Conservation (phyloP, 805 yeast species). For the Candida sakaeoensis region DNA sequence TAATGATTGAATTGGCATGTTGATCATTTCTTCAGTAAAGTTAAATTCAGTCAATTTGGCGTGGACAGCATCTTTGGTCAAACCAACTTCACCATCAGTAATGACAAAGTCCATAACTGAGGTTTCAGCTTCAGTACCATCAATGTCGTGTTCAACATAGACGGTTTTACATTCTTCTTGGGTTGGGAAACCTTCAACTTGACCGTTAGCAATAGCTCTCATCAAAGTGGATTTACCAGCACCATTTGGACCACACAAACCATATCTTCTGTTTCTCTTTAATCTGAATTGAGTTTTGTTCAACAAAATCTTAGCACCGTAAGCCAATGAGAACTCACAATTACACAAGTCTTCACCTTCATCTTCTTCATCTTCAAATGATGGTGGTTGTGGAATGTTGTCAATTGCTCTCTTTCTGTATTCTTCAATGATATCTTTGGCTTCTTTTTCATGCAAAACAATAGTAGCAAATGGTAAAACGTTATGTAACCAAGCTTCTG, state of each 20-base stretch:
- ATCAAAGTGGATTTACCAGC: conserved; percentile 63
- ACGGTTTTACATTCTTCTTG: conserved; percentile 99
- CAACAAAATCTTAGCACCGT: conserved; percentile 99
- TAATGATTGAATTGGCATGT: conserved; percentile 90
- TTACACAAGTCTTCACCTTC: conserved; percentile 99
- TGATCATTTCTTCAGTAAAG: conserved; percentile 90
- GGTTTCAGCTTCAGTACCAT: conserved; percentile 96
- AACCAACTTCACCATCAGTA: conserved; percentile 75
- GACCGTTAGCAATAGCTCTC: conserved; percentile 97
- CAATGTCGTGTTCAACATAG: conserved; percentile 99
- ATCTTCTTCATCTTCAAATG: conserved; percentile 94
- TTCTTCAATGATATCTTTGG: conserved; percentile 82
- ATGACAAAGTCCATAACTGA: conserved; percentile 89
- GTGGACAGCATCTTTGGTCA: conserved; percentile 64
- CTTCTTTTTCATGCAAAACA: conserved; percentile 89
- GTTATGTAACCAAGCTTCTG: conserved; percentile 84
- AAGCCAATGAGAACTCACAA: conserved; percentile 99
- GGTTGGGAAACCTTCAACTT: conserved; percentile 99
- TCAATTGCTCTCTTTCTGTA: conserved; percentile 95
- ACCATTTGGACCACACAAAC: conserved; percentile 74
- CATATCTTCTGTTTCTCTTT: conserved; percentile 98
- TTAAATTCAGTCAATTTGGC: conserved; percentile 83
- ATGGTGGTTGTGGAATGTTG: conserved; percentile 96
- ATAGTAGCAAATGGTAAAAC: conserved; percentile 93
- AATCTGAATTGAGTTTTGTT: conserved; percentile 99